Conservation (phyloP, 73 alveolate genomes). For the Strombidium stylifer region DNA sequence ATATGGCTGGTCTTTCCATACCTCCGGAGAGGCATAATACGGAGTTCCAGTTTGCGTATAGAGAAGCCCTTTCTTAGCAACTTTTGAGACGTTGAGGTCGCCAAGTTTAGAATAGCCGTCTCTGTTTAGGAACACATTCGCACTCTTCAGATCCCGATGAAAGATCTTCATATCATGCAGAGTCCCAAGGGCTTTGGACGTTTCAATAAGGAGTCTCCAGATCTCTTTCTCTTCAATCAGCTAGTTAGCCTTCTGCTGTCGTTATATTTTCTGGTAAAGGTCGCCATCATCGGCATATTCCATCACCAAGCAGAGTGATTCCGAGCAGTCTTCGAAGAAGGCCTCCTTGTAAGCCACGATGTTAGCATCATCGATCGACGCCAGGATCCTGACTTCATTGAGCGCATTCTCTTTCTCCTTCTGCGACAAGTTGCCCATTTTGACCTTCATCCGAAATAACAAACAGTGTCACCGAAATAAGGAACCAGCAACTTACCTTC, state of each 20-base stretch:
- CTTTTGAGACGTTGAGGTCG: constrained; percentile 74
- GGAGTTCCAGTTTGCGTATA: constrained; percentile 67
- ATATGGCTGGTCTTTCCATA: constrained; percentile 68
- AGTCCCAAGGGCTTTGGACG: constrained; percentile 38
- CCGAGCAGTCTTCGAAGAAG: constrained; percentile 32
- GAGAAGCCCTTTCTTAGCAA: constrained; percentile 68
- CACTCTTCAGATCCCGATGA: constrained; percentile 60
- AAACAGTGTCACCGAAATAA: too few relatives aligned
- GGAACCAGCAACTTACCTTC: too few relatives aligned
- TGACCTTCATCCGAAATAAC: too few relatives aligned
- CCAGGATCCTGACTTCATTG: too few relatives aligned
- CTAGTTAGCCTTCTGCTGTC: constrained; percentile 16
- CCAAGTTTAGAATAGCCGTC: constrained; percentile 72
- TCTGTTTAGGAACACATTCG: constrained; percentile 64
- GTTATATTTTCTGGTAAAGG: constrained; percentile 29
- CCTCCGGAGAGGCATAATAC: constrained; percentile 76
- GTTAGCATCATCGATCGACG: too few relatives aligned
- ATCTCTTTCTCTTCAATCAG: constrained; percentile 25
- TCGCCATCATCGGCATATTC: constrained; percentile 65
- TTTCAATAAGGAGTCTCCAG: constrained; percentile 46
- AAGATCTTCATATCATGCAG: constrained; percentile 49
- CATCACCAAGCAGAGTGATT: constrained; percentile 52
- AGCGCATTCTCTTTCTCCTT: too few relatives aligned
- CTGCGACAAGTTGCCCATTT: too few relatives aligned
- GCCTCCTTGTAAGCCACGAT: constrained; percentile 47